A percentile compares a stretch with the other conserved stretches of the same genome.
Evolutionary conservation across 257 asterid species (phyloP).

Genomic region (Solanum sejunctum): DNA sequence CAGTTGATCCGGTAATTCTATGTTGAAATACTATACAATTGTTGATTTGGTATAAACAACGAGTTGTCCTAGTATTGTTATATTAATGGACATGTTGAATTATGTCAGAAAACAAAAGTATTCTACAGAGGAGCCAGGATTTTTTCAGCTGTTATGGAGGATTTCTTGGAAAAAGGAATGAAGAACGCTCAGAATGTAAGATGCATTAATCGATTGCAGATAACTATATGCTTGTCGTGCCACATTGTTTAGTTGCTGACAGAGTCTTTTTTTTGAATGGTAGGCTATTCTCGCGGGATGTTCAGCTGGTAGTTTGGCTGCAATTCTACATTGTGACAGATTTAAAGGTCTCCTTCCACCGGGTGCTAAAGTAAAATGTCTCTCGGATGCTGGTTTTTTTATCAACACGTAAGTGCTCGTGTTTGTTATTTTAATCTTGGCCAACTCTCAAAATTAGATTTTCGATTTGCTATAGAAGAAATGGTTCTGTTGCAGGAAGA

Average conservation of each 20-base stretch:
- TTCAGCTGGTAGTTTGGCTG: slow-evolving; percentile 44
- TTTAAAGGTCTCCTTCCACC: slow-evolving; percentile 14
- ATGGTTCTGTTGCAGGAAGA: slow-evolving; percentile 37
- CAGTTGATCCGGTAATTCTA: slow-evolving; percentile 63
- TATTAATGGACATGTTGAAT: not conserved
- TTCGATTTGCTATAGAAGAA: not conserved
- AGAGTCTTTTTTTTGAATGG: not conserved
- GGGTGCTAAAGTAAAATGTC: slow-evolving; percentile 16
- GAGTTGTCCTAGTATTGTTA: not conserved
- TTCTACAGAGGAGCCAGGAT: slow-evolving; percentile 31
- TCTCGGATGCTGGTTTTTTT: slow-evolving; percentile 38
- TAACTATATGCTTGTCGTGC: not conserved
- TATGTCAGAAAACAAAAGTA: slow-evolving; percentile 21
- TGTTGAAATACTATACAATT: not conserved
- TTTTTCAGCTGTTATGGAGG: slow-evolving; percentile 24
- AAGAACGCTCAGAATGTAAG: slow-evolving; percentile 28
- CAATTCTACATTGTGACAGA: slow-evolving; percentile 31
- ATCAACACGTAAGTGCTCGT: slow-evolving; percentile 23
- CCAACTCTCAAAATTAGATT: not conserved
- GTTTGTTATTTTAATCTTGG: not conserved
- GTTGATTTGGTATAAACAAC: not conserved
- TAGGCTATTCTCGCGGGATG: slow-evolving; percentile 27
- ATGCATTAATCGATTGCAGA: not conserved
- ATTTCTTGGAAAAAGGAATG: slow-evolving; percentile 32
- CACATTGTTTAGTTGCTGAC: not conserved